phyloP scores from a whole-genome alignment of 306 rosid genomes.

The Psophocarpus tetragonolobus region DNA sequence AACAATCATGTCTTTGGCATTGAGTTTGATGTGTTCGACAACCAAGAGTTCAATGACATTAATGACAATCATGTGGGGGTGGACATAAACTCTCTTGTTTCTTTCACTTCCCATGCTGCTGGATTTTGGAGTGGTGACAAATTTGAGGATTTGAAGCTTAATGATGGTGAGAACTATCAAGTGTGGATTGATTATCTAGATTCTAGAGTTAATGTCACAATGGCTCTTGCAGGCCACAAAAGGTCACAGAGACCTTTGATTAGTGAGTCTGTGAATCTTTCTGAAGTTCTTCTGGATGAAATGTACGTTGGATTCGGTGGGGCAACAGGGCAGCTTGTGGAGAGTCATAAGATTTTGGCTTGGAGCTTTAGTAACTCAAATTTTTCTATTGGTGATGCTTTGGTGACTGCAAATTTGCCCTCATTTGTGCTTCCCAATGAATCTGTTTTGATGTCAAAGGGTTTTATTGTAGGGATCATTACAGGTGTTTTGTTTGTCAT shows the following conservation, averaged over 20 bases:
- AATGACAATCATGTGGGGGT: slow-evolving; percentile 56
- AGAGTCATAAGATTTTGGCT: slow-evolving; percentile 53
- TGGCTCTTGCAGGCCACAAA: slow-evolving; percentile 43
- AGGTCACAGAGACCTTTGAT: slow-evolving; percentile 52
- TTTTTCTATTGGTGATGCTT: slow-evolving; percentile 54
- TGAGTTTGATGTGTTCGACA: slow-evolving; percentile 59
- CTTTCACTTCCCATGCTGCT: slow-evolving; percentile 41
- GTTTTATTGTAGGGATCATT: slow-evolving; percentile 45
- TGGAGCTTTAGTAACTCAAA: slow-evolving; percentile 60
- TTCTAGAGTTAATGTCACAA: slow-evolving; percentile 48
- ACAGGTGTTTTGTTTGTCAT: slow-evolving; percentile 36
- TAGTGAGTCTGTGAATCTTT: slow-evolving; percentile 49
- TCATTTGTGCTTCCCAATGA: slow-evolving; percentile 50
- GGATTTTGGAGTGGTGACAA: slow-evolving; percentile 44
- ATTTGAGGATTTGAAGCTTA: slow-evolving; percentile 43
- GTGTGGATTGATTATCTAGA: slow-evolving; percentile 54
- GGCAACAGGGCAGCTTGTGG: slow-evolving; percentile 53
- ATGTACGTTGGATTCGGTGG: slow-evolving; percentile 52
- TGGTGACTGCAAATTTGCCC: slow-evolving; percentile 53
- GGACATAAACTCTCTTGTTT: slow-evolving; percentile 48
- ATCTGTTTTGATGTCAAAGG: slow-evolving; percentile 30
- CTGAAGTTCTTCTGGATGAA: slow-evolving; percentile 49
- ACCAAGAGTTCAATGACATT: slow-evolving; percentile 55
- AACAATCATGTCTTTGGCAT: slow-evolving; percentile 47
- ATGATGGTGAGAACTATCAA: slow-evolving; percentile 52